Evolutionary conservation across 768 basidiomycete genomes (phyloP).

Genomic region (Asterophora parasitica): DNA sequence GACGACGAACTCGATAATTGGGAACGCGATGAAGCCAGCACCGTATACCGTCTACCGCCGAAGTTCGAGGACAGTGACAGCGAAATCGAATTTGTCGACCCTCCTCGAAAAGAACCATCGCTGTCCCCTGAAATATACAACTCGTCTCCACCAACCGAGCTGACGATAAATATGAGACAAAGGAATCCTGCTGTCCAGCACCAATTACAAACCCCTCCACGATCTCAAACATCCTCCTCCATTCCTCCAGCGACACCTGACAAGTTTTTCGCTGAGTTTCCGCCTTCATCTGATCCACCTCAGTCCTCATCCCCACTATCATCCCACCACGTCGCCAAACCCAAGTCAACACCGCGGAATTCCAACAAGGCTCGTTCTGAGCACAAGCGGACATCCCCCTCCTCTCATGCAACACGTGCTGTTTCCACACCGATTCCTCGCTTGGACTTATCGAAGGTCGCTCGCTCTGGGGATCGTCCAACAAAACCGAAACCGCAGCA

Average conservation of each 20-base stretch:
- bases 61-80: constrained; percentile 19
- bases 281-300: constrained; percentile 15
- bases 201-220: constrained; percentile 40
- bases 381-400: background rate
- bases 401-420: constrained; percentile 2
- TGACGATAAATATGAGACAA: background rate
- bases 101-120: constrained; percentile 2
- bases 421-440: constrained; percentile 12
- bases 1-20: constrained; percentile 34
- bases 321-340: background rate
- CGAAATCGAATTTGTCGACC: constrained; percentile 32
- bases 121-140: constrained; percentile 6
- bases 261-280: constrained; percentile 12
- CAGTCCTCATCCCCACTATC: constrained; percentile 18
- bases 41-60: constrained; percentile 25
- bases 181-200: background rate
- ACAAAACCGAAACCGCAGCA: background rate
- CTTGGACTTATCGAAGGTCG: constrained; percentile 10
- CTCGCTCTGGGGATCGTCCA: background rate
- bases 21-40: constrained; percentile 37
- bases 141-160: background rate
- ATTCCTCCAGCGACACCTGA: constrained; percentile 19
- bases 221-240: constrained; percentile 29
- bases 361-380: constrained; percentile 9
- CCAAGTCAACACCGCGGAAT: background rate